Evolutionary conservation across 1,139 yeast genomes (phyloP).

Genomic region (Saccharomyces hybrid): DNA sequence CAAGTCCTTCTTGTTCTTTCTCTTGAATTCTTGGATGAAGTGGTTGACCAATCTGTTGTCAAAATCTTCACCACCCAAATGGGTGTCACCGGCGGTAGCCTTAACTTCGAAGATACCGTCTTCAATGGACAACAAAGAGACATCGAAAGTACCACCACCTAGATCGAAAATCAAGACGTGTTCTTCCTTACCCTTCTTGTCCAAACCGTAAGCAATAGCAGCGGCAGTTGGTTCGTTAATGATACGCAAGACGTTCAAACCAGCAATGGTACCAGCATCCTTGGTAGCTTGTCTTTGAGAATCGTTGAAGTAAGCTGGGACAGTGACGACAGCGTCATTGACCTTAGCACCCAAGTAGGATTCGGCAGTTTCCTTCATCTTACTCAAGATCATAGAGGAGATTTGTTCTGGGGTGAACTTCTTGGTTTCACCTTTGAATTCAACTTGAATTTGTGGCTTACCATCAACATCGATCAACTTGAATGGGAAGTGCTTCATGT

Average conservation of each 20-base stretch:
- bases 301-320: slow-evolving; percentile 97
- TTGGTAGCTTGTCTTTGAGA: slow-evolving; percentile 98
- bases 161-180: slow-evolving; percentile 91
- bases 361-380: slow-evolving; percentile 98
- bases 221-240: slow-evolving; percentile 99
- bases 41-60: slow-evolving; percentile 74
- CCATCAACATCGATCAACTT: slow-evolving; percentile 81
- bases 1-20: slow-evolving; percentile 73
- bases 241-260: slow-evolving; percentile 93
- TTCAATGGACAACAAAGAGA: slow-evolving; percentile 86
- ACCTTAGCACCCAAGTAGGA: slow-evolving; percentile 86
- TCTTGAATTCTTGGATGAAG: slow-evolving; percentile 76
- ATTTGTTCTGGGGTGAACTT: slow-evolving; percentile 95
- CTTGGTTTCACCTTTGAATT: slow-evolving; percentile 90
- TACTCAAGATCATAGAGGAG: slow-evolving; percentile 91
- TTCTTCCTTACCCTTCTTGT: slow-evolving; percentile 80
- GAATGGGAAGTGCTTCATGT: slow-evolving; percentile 96
- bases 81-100: slow-evolving; percentile 98
- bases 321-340: slow-evolving; percentile 93
- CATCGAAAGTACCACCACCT: slow-evolving; percentile 99
- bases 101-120: slow-evolving; percentile 98
- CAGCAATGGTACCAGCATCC: slow-evolving; percentile 98
- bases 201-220: slow-evolving; percentile 98
- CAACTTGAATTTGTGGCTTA: slow-evolving; percentile 90
- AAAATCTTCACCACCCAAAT: slow-evolving; percentile 63